Evolutionary conservation across 2,329 filamentous ascomycete genomes (phyloP), one percentile per base, ranked within the genome.

Genomic region (Bipolaris cookei): DNA sequence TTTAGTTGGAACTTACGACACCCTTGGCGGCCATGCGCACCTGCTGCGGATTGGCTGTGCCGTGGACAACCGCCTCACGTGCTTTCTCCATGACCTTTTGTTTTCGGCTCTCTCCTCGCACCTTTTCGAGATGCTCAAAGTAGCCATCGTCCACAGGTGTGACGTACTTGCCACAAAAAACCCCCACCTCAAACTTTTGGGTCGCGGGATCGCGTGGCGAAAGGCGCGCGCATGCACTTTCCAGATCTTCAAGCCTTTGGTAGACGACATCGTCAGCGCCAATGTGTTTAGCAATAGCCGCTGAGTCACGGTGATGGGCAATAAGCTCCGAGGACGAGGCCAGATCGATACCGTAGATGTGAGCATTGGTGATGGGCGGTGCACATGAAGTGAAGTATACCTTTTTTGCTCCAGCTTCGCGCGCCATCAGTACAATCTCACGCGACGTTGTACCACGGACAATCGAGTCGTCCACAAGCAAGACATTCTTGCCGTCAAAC

Each of bases 391-490:
- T 89, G 68, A 97, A 91, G 68, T 92, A 89, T 49, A 97, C 90
- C 73, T 90, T 91, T 66, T 84, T 87, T 1, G 93, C 93, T 20
- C 90, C 90, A 10, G 90, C 88, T 78, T 97, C 92, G 48, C 89
- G 84, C 11, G 90, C 91, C 92, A 97, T 96, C 55, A 81, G 83
- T 28, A 93, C 88, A 61, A 92, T 93, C 74, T 92, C 90, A 44
- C 88, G 82, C 58, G 86, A 89, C 1, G 91, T 96, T 0, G 90
- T 96, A 47, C 92, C 93, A 35, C 93, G 86, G 4, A 97, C 93
- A 57, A 97, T 92, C 67, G 88, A 91, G 78, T 97, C 94, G 67
- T 97, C 94, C 1, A 97, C 90, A 0, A 98, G 81, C 10, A 92
- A 82, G 6, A 98, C 90, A 57, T 88, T 90, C 67, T 90, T 88